A percentile compares a stretch with the other conserved stretches of the same genome.
Evolutionary conservation across 306 rosid species (phyloP).

Genomic region (Vigna trinervia): DNA sequence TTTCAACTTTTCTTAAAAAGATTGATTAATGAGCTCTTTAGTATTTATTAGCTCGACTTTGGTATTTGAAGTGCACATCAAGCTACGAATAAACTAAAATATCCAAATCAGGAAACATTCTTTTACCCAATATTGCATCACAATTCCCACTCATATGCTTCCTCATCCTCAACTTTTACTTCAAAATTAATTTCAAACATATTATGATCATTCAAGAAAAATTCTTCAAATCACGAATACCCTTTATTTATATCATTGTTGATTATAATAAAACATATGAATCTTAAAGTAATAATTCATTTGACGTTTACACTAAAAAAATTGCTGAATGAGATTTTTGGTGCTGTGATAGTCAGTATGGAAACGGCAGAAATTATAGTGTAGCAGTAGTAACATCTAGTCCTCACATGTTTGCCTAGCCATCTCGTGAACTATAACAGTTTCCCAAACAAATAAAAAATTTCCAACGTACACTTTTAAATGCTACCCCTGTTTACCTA

Average conservation of each 20-base stretch:
- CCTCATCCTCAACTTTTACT: not conserved
- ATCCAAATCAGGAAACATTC: conserved; percentile 3
- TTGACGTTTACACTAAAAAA: not conserved
- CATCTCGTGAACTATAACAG: conserved; percentile 23
- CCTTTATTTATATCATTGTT: too few relatives aligned
- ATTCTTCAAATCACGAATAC: too few relatives aligned
- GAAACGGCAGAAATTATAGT: not conserved
- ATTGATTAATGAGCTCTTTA: conserved; percentile 34
- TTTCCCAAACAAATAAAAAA: not conserved
- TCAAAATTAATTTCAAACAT: not conserved
- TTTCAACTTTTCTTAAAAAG: conserved; percentile 39
- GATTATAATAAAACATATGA: too few relatives aligned
- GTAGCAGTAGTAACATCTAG: not conserved
- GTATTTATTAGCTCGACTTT: conserved; percentile 32
- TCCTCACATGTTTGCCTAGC: conserved; percentile 22
- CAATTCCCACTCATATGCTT: not conserved
- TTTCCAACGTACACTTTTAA: not conserved
- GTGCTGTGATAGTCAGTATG: not conserved
- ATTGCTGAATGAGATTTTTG: not conserved
- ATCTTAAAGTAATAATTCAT: too few relatives aligned
- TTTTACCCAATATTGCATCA: not conserved
- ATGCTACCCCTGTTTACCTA: not conserved
- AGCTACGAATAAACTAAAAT: conserved; percentile 50
- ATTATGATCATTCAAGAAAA: too few relatives aligned
- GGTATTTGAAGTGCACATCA: conserved; percentile 50